These are phyloP conservation scores for Tolypocladium tundrense DNA, from an alignment of 2,329 filamentous ascomycete genomes.

Conservation along the genomic window DNA sequence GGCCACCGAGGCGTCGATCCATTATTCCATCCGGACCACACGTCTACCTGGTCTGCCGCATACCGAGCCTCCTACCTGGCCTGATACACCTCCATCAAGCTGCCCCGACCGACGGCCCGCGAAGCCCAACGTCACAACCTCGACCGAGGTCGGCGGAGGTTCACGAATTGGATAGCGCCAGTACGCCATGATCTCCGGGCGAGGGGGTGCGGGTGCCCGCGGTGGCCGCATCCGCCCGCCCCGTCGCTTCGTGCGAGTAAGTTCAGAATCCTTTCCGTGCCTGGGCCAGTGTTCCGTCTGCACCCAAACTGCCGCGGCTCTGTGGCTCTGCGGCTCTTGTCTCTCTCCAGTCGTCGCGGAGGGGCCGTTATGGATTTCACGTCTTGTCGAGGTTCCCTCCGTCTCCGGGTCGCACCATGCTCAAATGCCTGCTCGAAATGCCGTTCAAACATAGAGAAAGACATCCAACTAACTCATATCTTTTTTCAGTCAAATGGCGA, in stretches of 20 bases:
- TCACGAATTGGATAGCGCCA: neutral
- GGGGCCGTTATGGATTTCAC: too few relatives aligned
- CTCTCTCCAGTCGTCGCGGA: too few relatives aligned
- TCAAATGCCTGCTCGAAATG: neutral
- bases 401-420: neutral
- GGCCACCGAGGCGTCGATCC: neutral
- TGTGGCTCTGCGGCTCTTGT: neutral
- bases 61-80: neutral
- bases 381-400: too few relatives aligned
- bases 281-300: neutral
- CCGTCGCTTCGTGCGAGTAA: constrained; percentile 31
- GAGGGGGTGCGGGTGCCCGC: constrained; percentile 30
- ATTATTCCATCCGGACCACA: neutral
- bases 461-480: constrained; percentile 11
- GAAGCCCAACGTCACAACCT: neutral
- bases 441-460: neutral
- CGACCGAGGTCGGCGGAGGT: neutral
- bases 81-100: neutral
- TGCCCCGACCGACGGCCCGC: neutral
- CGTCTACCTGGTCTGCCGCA: neutral
- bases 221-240: constrained; percentile 31
- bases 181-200: constrained; percentile 35
- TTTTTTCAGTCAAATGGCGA: constrained; percentile 29
- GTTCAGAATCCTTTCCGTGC: constrained; percentile 9
- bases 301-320: neutral